phyloP scores from a whole-genome alignment of 2,329 filamentous ascomycete genomes.

The Teratosphaeriaceae sp. region DNA sequence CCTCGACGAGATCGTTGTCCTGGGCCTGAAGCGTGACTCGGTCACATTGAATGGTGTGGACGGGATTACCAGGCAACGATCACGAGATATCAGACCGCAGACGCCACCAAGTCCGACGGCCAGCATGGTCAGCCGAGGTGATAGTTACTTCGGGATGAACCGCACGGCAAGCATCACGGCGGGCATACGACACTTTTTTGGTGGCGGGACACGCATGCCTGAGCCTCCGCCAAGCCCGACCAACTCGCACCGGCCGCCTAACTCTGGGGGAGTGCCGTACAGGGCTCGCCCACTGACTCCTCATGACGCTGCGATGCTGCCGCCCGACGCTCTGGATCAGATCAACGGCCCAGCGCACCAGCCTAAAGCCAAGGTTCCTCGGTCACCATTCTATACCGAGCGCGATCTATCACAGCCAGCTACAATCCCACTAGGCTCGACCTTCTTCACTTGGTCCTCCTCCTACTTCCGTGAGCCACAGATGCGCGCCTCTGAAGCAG shows the following conservation, averaged over 20 bases:
- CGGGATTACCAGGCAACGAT: slow-evolving; percentile 27
- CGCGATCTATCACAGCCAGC: slow-evolving; percentile 55
- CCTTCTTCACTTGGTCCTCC: slow-evolving; percentile 90
- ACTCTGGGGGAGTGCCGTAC: too few relatives aligned
- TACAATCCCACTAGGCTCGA: slow-evolving; percentile 68
- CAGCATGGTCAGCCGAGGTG: slow-evolving; percentile 42
- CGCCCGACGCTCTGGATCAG: slow-evolving; percentile 67
- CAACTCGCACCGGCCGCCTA: too few relatives aligned
- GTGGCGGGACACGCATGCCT: slow-evolving; percentile 20
- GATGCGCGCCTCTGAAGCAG: slow-evolving; percentile 93
- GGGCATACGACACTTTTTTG: slow-evolving; percentile 56
- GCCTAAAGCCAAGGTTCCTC: slow-evolving; percentile 67
- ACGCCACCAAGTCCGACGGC: slow-evolving; percentile 35
- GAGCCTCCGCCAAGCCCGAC: slow-evolving; percentile 20
- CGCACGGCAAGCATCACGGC: slow-evolving; percentile 59
- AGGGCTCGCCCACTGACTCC: slow-evolving; percentile 39
- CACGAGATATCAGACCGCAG: slow-evolving; percentile 44
- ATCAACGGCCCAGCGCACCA: slow-evolving; percentile 48
- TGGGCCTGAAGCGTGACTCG: slow-evolving; percentile 15
- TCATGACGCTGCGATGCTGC: slow-evolving; percentile 35
- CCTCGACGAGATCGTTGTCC: slow-evolving; percentile 60
- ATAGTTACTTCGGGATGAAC: slow-evolving; percentile 57
- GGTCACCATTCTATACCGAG: slow-evolving; percentile 66
- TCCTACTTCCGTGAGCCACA: slow-evolving; percentile 97
- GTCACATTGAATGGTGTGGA: slow-evolving; percentile 23